A percentile compares a stretch with the other conserved stretches of the same genome.
phyloP scores from a whole-genome alignment of 2,329 filamentous ascomycete genomes.

The Aspergillus tamarii region DNA sequence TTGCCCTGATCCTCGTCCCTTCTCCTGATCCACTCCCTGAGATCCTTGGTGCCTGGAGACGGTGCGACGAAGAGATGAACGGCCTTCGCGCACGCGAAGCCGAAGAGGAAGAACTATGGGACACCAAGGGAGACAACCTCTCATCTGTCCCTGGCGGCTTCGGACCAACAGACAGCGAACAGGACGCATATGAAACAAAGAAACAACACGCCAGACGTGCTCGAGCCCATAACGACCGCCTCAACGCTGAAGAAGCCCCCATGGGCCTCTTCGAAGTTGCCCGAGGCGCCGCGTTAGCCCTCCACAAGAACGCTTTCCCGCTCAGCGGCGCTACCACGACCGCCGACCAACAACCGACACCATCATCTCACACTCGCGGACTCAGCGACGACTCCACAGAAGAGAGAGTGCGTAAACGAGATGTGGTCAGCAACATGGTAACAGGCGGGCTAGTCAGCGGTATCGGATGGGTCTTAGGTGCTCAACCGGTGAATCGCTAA shows the following conservation, averaged over 20 bases:
- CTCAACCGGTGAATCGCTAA: conserved; percentile 46
- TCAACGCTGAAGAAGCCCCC: conserved; percentile 49
- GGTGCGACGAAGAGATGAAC: conserved; percentile 64
- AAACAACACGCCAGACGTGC: conserved; percentile 42
- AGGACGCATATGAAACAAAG: conserved; percentile 49
- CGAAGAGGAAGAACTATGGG: conserved; percentile 61
- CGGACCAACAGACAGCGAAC: conserved; percentile 47
- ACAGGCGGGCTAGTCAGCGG: conserved; percentile 65
- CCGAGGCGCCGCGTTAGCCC: conserved; percentile 51
- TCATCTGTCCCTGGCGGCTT: conserved; percentile 48
- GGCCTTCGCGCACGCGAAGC: conserved; percentile 57
- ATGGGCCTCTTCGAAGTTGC: conserved; percentile 58
- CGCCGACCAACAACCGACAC: conserved; percentile 1
- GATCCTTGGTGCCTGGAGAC: conserved; percentile 64
- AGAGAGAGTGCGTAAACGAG: conserved; percentile 50
- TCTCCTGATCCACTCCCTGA: conserved; percentile 59
- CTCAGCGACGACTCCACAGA: conserved; percentile 22
- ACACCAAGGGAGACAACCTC: conserved; percentile 55
- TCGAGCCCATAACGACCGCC: conserved; percentile 30
- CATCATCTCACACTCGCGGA: conserved; percentile 10
- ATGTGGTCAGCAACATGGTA: conserved; percentile 66
- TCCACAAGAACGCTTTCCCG: conserved; percentile 53
- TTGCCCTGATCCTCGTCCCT: conserved; percentile 64
- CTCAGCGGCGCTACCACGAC: conserved; percentile 31
- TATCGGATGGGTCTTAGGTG: conserved; percentile 67